Evolutionary conservation across 208 protist species (phyloP).

Genomic region (Balamuthia mandrillaris): DNA sequence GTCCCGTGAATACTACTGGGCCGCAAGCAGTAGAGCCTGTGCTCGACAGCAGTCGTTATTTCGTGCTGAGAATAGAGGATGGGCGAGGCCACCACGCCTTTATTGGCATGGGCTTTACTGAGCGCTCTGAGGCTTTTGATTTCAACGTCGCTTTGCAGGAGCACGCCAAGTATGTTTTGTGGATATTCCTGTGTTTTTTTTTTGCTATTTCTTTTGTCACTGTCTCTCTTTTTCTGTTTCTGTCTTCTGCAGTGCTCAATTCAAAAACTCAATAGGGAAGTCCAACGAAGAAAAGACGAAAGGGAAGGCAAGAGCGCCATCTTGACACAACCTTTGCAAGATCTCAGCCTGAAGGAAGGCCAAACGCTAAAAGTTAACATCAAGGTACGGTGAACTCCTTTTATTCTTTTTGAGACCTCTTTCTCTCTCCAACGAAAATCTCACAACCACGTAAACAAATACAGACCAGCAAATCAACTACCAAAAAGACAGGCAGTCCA

Average conservation of each 20-base stretch:
- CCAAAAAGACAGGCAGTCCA: too few relatives aligned
- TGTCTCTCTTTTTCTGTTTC: background rate
- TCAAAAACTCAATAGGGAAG: background rate
- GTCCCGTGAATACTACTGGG: background rate
- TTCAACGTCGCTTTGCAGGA: conserved; percentile 42
- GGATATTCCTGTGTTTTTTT: too few relatives aligned
- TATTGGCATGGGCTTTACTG: conserved; percentile 40
- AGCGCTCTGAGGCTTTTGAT: conserved; percentile 36
- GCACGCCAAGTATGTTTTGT: conserved; percentile 22
- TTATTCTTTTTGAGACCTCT: too few relatives aligned
- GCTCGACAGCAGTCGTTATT: conserved; percentile 19
- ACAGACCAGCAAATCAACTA: too few relatives aligned
- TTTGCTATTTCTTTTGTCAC: background rate
- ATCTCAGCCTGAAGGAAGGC: conserved; percentile 17
- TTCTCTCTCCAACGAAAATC: too few relatives aligned
- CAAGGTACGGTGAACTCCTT: too few relatives aligned
- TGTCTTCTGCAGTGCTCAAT: background rate
- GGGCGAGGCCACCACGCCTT: conserved; percentile 33
- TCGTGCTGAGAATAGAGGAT: conserved; percentile 24
- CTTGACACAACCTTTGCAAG: background rate
- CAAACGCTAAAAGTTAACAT: conserved; percentile 29
- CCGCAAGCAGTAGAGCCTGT: conserved; percentile 17
- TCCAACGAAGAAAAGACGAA: conserved; percentile 19
- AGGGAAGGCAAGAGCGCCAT: background rate
- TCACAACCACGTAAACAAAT: too few relatives aligned